Evolutionary conservation across 176 grass and related monocot genomes (phyloP).

Genomic region (Musa beccarii): DNA sequence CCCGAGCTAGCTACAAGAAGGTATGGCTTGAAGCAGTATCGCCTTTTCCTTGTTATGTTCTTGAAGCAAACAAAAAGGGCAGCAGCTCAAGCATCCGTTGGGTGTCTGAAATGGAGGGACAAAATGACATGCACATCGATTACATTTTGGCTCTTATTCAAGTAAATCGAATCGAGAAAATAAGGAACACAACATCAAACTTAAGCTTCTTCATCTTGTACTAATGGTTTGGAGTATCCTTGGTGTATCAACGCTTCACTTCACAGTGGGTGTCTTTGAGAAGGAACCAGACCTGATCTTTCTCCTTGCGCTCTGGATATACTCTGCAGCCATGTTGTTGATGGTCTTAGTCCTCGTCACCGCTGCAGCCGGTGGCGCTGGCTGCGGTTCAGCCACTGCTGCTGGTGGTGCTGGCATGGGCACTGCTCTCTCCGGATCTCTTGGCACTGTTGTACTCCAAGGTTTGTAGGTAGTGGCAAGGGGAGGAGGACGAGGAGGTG

Average conservation of each 20-base stretch:
- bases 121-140: no score
- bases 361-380: background rate
- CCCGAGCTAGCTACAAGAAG: no score
- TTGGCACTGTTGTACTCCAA: background rate
- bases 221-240: no score
- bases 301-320: slow-evolving; percentile 15
- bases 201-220: no score
- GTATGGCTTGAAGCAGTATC: no score
- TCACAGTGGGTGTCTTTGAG: slow-evolving; percentile 11
- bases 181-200: no score
- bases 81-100: no score
- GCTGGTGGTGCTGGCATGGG: background rate
- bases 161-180: no score
- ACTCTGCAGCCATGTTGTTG: slow-evolving; percentile 30
- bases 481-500: background rate
- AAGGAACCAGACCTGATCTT: slow-evolving; percentile 22
- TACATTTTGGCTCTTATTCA: no score
- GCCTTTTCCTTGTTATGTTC: no score
- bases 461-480: background rate
- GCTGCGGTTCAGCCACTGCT: background rate
- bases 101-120: no score
- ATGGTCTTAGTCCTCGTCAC: slow-evolving; percentile 15
- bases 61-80: no score
- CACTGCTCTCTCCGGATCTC: background rate
- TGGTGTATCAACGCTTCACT: background rate